Base-by-base conservation (phyloP, 2,329 filamentous ascomycete species). In the Xylaria digitata region DNA sequence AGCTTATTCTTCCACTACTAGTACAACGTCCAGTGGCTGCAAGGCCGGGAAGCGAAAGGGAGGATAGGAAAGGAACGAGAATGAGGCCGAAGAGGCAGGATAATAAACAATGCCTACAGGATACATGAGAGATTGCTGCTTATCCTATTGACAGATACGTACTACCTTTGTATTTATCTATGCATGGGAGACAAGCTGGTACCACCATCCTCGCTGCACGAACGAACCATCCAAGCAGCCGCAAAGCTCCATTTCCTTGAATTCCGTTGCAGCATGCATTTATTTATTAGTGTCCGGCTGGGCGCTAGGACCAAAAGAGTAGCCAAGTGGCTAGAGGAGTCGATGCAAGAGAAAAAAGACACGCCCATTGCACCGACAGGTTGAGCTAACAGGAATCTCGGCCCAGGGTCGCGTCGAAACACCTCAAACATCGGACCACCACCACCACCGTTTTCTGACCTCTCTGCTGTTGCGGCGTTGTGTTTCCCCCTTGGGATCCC, bases 341-440 rank as follows among this genome's bases (percentile, higher is more conserved):
- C 62, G 66, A 64, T 63, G 71, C 59, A 71, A 69, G 72, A 71
- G 74, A 72, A 73, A 71, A 73, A 74, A 75, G 74, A 71, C 71
- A 71, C 72, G 72, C 72, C 61, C 72, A 73, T 73, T 76, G 74
- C 72, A 73, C 73, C 71, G 72, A 72, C 62, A 70, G 69, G 72
- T 71, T 70, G 43, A 75, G 73, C 73, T 75, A 75, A 71, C 75
- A 74, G 75, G 75, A 77, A 77, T 76, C 72, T 77, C 75, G 75
- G 75, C 74, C 75, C 75, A 76, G 75, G 72, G 75, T 76, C 74
- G 75, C 75, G 75, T 76, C 75, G 72, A 76, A 75, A 76, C 70
- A 76, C 73, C 72, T 75, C 73, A 73, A 76, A 74, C 72, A 75
- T 75, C 73, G 73, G 73, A 74, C 74, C 74, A 75, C 74, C 70